A percentile compares a stretch with the other conserved stretches of the same genome.
Evolutionary conservation across 768 basidiomycete genomes (phyloP).

Genomic region (Pleurotus cornucopiae): DNA sequence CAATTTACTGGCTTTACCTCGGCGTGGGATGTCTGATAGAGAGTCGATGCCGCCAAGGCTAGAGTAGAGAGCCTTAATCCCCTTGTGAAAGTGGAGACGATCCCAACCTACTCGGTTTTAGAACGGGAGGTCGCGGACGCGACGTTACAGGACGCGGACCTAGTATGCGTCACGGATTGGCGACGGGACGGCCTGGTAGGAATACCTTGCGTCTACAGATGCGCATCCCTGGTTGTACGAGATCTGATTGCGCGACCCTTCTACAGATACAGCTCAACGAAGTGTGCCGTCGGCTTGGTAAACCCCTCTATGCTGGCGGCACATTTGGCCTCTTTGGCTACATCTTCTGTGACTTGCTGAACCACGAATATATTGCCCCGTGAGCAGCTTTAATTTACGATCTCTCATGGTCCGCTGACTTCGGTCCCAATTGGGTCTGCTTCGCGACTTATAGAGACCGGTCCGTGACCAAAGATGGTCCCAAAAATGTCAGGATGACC

Average conservation of each 20-base stretch:
- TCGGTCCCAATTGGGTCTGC: constrained; percentile 10
- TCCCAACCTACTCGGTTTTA: constrained; percentile 45
- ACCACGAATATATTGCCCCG: constrained; percentile 84
- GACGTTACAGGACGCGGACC: constrained; percentile 64
- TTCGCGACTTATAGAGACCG: constrained; percentile 46
- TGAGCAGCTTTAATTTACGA: constrained; percentile 35
- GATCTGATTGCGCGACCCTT: background rate
- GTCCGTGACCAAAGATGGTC: constrained; percentile 50
- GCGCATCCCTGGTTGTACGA: constrained; percentile 8
- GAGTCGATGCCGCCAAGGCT: constrained; percentile 78
- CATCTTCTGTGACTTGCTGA: constrained; percentile 89
- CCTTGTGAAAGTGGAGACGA: constrained; percentile 75
- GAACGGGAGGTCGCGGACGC: constrained; percentile 50
- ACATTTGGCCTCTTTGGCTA: constrained; percentile 89
- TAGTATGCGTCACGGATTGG: constrained; percentile 87
- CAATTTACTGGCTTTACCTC: constrained; percentile 37
- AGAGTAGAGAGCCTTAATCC: constrained; percentile 91
- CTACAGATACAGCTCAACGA: constrained; percentile 73
- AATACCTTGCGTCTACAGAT: constrained; percentile 4
- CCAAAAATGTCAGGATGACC: constrained; percentile 57
- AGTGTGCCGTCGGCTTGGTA: constrained; percentile 67
- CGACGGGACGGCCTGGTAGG: constrained; percentile 68
- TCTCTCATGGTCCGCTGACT: constrained; percentile 9
- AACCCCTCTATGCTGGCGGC: constrained; percentile 89
- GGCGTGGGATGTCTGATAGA: constrained; percentile 43